Conservation (phyloP, 768 basidiomycete genomes). For the Hygrophorus pudorinus region DNA sequence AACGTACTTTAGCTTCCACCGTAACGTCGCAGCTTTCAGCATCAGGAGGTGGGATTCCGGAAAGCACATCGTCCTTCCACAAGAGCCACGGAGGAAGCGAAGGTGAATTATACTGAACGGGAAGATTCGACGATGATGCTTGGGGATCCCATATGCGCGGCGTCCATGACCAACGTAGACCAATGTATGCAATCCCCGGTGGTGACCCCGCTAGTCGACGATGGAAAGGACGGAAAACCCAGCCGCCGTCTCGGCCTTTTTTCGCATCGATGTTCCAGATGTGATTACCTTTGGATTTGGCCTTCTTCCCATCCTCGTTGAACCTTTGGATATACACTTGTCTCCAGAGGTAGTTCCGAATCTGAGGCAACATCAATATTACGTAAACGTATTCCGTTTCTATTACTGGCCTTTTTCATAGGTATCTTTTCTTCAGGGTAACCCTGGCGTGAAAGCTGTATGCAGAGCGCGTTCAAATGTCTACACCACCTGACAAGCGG, state of each 20-base stretch:
- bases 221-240: conserved; percentile 84
- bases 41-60: conserved; percentile 70
- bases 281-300: conserved; percentile 98
- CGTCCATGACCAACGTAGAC: conserved; percentile 79
- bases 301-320: conserved; percentile 98
- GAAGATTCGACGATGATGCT: conserved; percentile 62
- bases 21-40: conserved; percentile 70
- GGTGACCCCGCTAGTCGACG: conserved; percentile 82
- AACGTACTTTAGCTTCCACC: conserved; percentile 62
- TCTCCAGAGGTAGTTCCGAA: conserved; percentile 93
- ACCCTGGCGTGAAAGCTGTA: conserved; percentile 80
- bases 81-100: conserved; percentile 76
- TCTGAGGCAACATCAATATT: conserved; percentile 29
- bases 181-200: conserved; percentile 71
- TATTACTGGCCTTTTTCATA: conserved; percentile 75
- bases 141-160: conserved; percentile 98
- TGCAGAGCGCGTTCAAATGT: conserved; percentile 6
- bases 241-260: conserved; percentile 62
- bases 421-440: conserved; percentile 92
- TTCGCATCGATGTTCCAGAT: conserved; percentile 99
- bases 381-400: conserved; percentile 8
- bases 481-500: neutral
- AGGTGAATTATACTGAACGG: conserved; percentile 74
- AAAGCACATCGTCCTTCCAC: conserved; percentile 79
- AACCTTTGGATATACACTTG: conserved; percentile 91